These are phyloP conservation scores for Ettlia oleoabundans DNA, from an alignment of 139 green algal species.

Conservation along the genomic window DNA sequence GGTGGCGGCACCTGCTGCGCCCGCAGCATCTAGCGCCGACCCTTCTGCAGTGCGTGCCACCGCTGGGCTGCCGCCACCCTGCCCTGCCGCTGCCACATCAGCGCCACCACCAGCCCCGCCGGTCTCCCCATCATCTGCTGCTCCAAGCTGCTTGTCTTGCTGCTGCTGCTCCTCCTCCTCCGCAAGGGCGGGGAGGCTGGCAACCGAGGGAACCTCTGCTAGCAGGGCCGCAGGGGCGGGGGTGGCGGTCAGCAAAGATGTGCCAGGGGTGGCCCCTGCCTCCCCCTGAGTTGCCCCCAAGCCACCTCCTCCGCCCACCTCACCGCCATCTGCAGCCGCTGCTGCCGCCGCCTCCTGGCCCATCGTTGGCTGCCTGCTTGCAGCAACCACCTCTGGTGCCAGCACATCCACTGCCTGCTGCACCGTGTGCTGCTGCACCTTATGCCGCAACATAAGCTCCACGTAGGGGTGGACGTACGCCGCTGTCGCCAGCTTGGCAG, in stretches of 20 bases:
- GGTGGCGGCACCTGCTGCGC: too few species aligned
- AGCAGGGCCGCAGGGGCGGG: not conserved
- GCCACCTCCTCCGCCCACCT: not conserved
- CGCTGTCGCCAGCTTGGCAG: constrained; percentile 24
- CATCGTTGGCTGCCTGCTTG: not conserved
- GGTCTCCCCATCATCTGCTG: not conserved
- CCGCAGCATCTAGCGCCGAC: too few species aligned
- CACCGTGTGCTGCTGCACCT: constrained; percentile 36
- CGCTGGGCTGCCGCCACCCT: constrained; percentile 8
- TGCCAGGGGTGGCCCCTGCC: not conserved
- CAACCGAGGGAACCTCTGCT: not conserved
- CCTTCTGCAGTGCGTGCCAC: too few species aligned
- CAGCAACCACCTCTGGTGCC: not conserved
- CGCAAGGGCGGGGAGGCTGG: not conserved
- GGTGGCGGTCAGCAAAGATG: constrained; percentile 9
- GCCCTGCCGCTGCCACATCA: constrained; percentile 11
- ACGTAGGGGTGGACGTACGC: constrained; percentile 69
- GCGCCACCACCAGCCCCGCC: not conserved
- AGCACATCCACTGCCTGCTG: not conserved
- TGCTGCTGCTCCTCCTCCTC: too few species aligned
- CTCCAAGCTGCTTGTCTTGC: not conserved
- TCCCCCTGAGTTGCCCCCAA: too few species aligned
- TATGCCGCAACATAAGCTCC: constrained; percentile 53
- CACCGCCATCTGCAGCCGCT: not conserved
- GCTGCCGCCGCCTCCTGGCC: not conserved